Conservation (phyloP, 2,329 filamentous ascomycete species). For the Fusarium scirpi region DNA sequence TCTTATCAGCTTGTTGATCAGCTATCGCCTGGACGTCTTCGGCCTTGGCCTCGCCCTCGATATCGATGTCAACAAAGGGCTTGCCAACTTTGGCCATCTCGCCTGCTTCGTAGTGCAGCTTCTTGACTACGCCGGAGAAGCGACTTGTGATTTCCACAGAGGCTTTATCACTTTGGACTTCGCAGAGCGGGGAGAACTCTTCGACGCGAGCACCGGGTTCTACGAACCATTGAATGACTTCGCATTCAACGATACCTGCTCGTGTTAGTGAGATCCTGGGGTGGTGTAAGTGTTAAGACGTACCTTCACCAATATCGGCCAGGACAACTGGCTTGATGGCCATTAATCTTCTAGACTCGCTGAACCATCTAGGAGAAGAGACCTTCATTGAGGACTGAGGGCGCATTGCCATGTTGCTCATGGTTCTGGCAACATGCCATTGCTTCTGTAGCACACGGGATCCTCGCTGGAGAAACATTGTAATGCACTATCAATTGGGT, state of each 20-base stretch:
- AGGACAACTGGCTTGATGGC: conserved; percentile 83
- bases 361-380: conserved; percentile 60
- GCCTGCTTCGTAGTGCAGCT: conserved; percentile 92
- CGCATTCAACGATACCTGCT: conserved; percentile 94
- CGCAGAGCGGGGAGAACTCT: conserved; percentile 97
- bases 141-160: conserved; percentile 92
- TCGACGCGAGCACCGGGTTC: conserved; percentile 94
- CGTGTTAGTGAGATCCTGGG: conserved; percentile 23
- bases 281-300: conserved; percentile 33
- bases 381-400: conserved; percentile 46
- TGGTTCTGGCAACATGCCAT: conserved; percentile 60
- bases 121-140: conserved; percentile 95
- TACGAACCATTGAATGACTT: conserved; percentile 99
- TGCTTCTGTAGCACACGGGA: conserved; percentile 64
- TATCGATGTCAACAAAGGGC: conserved; percentile 94
- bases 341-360: conserved; percentile 61
- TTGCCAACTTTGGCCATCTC: conserved; percentile 97
- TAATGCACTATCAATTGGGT: conserved; percentile 24
- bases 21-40: conserved; percentile 53
- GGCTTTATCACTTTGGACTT: conserved; percentile 98
- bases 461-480: conserved; percentile 68
- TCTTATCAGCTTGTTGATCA: conserved; percentile 49
- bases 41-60: conserved; percentile 77
- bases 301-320: conserved; percentile 88
- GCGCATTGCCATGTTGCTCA: conserved; percentile 52